Conservation (phyloP, 305 asterid species). For the Ajuga reptans region DNA sequence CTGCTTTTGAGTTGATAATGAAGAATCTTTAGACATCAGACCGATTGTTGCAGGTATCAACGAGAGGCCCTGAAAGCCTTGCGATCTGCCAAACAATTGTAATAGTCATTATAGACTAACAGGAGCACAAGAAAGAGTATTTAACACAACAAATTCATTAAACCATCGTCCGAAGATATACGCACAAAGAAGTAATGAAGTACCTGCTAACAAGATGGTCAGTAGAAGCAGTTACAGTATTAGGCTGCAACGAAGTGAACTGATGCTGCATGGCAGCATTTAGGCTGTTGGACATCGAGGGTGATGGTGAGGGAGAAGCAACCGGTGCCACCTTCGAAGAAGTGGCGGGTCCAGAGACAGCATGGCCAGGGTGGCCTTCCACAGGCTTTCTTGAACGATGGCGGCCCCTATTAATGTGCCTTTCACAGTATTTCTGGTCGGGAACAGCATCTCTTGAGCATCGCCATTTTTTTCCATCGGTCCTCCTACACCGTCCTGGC, state of each 20-base stretch:
- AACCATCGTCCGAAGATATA: too few relatives aligned
- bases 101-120: background rate
- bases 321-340: slow-evolving; percentile 42
- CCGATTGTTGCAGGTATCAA: slow-evolving; percentile 27
- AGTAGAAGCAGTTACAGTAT: slow-evolving; percentile 28
- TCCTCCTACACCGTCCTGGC: slow-evolving; percentile 94
- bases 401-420: slow-evolving; percentile 95
- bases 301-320: slow-evolving; percentile 47
- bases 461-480: slow-evolving; percentile 99
- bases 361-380: slow-evolving; percentile 90
- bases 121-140: background rate
- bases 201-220: slow-evolving; percentile 46
- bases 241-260: slow-evolving; percentile 33
- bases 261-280: slow-evolving; percentile 39
- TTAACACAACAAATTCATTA: too few relatives aligned
- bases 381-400: slow-evolving; percentile 99
- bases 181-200: too few relatives aligned
- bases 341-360: slow-evolving; percentile 60
- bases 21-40: slow-evolving; percentile 34
- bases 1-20: slow-evolving; percentile 44
- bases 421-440: slow-evolving; percentile 94
- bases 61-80: slow-evolving; percentile 43
- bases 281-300: slow-evolving; percentile 42
- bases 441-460: slow-evolving; percentile 97
- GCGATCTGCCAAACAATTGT: slow-evolving; percentile 32